These are phyloP conservation scores for Umbelopsis sp. DNA, from an alignment of 192 early-diverging fungal genomes.

Conservation along the genomic window DNA sequence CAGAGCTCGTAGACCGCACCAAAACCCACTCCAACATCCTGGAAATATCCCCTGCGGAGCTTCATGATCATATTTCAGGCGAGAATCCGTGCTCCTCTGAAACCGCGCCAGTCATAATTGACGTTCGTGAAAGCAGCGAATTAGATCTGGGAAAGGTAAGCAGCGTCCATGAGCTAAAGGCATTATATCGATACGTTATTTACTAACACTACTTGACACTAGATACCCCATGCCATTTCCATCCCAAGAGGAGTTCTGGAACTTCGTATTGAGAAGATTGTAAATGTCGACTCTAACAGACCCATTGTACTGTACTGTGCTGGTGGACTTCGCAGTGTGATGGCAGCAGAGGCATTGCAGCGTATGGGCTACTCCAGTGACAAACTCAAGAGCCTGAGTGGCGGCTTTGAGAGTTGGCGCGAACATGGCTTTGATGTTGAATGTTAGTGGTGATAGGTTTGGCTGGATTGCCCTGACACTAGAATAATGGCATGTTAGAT, in stretches of 20 bases:
- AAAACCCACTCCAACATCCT: not conserved
- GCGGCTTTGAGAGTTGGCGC: slow-evolving; percentile 56
- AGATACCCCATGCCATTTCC: slow-evolving; percentile 52
- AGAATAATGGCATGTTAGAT: not conserved
- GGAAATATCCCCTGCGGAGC: slow-evolving; percentile 26
- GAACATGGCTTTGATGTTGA: slow-evolving; percentile 50
- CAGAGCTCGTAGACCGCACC: slow-evolving; percentile 30
- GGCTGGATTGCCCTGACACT: too few relatives aligned
- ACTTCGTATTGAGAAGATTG: slow-evolving; percentile 47
- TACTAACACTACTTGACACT: too few relatives aligned
- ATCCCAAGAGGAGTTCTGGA: slow-evolving; percentile 54
- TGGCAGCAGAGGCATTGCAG: slow-evolving; percentile 54
- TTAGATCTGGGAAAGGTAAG: slow-evolving; percentile 36
- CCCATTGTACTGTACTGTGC: slow-evolving; percentile 58
- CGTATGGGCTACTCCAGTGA: slow-evolving; percentile 49
- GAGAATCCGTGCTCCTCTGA: not conserved
- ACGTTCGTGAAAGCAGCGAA: slow-evolving; percentile 55
- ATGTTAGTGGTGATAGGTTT: not conserved
- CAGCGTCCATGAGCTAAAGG: not conserved
- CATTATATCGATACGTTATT: not conserved
- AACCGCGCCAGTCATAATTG: slow-evolving; percentile 41
- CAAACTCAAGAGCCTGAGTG: slow-evolving; percentile 46
- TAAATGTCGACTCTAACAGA: slow-evolving; percentile 41
- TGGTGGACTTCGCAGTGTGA: slow-evolving; percentile 51
- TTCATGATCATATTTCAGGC: slow-evolving; percentile 13